A percentile compares a stretch with the other conserved stretches of the same genome.
Conservation (phyloP, 352 stramenopile species). For the Peronosclerospora sorghi region DNA sequence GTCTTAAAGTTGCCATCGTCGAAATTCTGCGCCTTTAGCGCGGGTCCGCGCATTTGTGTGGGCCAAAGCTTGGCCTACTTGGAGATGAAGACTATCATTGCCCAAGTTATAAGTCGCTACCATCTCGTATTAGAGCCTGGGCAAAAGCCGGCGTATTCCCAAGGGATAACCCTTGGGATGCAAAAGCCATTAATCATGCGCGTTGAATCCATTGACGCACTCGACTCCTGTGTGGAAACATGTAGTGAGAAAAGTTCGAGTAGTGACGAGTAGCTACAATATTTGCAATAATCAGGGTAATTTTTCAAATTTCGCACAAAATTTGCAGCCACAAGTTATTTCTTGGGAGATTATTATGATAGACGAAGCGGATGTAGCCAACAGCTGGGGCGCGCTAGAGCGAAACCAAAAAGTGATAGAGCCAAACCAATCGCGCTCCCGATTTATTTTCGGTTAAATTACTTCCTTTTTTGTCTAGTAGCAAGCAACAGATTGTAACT, state of each 20-base stretch:
- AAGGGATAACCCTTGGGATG: constrained; percentile 26
- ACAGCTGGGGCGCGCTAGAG: too few species aligned
- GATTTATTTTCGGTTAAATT: too few species aligned
- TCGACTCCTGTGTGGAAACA: background rate
- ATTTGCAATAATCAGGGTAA: too few species aligned
- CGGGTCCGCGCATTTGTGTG: constrained; percentile 37
- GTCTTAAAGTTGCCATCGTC: constrained; percentile 29
- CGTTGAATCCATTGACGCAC: constrained; percentile 1
- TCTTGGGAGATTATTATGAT: too few species aligned
- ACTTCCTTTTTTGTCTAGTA: too few species aligned
- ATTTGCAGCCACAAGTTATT: too few species aligned
- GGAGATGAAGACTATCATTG: constrained; percentile 47
- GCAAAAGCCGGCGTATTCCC: constrained; percentile 27
- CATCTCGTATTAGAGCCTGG: constrained; percentile 24
- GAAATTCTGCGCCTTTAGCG: constrained; percentile 59
- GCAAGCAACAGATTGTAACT: too few species aligned
- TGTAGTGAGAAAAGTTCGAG: constrained; percentile 2
- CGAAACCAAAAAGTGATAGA: too few species aligned
- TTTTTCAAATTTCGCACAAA: too few species aligned
- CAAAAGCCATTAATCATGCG: constrained; percentile 4
- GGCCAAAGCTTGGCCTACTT: constrained; percentile 37
- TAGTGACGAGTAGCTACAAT: too few species aligned
- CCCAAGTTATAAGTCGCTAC: constrained; percentile 39
- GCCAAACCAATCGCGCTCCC: too few species aligned
- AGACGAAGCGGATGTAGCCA: too few species aligned